Evolutionary conservation across 2,329 filamentous ascomycete genomes (phyloP), one percentile per base, ranked within the genome.

Genomic region (Mycocentrospora acerina): DNA sequence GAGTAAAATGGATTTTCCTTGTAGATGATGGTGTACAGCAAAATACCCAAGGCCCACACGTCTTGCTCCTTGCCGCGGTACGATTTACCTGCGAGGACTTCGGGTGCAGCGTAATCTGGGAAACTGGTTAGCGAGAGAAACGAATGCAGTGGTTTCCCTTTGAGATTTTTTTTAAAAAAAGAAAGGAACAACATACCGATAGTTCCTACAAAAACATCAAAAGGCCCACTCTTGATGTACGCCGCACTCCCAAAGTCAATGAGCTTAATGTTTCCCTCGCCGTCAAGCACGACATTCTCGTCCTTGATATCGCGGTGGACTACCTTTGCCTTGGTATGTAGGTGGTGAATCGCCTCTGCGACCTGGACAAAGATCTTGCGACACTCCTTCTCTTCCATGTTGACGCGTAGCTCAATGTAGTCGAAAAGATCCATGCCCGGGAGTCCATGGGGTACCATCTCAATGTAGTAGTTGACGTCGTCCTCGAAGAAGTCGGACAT

Each of bases 1-100:
- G 87, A 94, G 77, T 97, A 97, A 69, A 96, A 98, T 1, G 93
- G 91, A 62, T 98, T 98, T 71, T 98, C 93, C 72, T 97, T 98
- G 78, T 98, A 98, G 60, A 97, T 86, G 61, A 98, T 96, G 18
- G 93, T 98, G 74, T 98, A 98, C 11, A 98, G 81, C 17, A 98
- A 79, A 59, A 98, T 97, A 16, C 93, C 93, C 12, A 98, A 78
- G 1, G 93, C 93, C 93, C 93, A 98, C 19, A 98, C 90, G 62
- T 98, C 93, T 73, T 98, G 93, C 67, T 95, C 91, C 69, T 94
- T 95, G 60, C 93, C 93, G 52, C 86, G 82, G 70, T 98, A 98
- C 12, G 90, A 86, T 55, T 85, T 86, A 32, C 93, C 93, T 41
- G 90, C 90, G 32, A 98, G 79, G 37, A 98, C 93, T 73, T 98